Base-by-base conservation (phyloP, 2,329 filamentous ascomycete species). In the Lasiodiplodia sp. region DNA sequence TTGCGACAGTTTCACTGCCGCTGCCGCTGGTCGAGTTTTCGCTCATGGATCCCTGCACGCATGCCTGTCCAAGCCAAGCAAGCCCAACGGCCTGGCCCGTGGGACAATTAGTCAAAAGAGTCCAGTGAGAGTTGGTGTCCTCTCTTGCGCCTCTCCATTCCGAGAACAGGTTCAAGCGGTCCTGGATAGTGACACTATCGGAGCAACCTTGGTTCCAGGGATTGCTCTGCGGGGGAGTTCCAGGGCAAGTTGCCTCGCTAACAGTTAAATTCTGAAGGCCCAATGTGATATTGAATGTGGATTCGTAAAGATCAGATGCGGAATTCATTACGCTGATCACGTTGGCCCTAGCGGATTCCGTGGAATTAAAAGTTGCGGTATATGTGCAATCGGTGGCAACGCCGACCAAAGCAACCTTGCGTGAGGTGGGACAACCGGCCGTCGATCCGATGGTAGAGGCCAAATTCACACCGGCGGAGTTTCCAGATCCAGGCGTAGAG, bases 301-400 rank as follows among this genome's bases (percentile, higher is more conserved):
- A 88, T 79, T 99, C 96, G 76, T 96, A 99, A 11, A 97, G 82
- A 70, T 90, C 88, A 1, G 95, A 97, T 0, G 96, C 96, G 55
- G 89, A 85, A 81, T 97, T 97, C 78, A 99, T 91, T 77, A 93
- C 86, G 65, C 84, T 85, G 73, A 99, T 94, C 71, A 99, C 87
- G 77, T 96, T 96, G 70, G 87, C 79, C 68, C 90, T 87, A 28
- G 91, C 87, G n/a, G 87, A 83, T 63, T 87, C 84, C 53, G 87
- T 87, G 25, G 85, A 87, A 70, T 90, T 87, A 78, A 97, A 96
- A 3, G 85, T 85, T 2, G 83, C 84, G 49, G 90, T 93, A 77
- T 98, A 98, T 10, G 89, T 92, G 83, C 96, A 99, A 79, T 99
- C 96, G 0, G 94, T 96, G 10, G 94, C 96, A 47, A 98, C 89